These are phyloP conservation scores for Goniomonas avonlea DNA, from an alignment of 78 protist species.

Conservation along the genomic window DNA sequence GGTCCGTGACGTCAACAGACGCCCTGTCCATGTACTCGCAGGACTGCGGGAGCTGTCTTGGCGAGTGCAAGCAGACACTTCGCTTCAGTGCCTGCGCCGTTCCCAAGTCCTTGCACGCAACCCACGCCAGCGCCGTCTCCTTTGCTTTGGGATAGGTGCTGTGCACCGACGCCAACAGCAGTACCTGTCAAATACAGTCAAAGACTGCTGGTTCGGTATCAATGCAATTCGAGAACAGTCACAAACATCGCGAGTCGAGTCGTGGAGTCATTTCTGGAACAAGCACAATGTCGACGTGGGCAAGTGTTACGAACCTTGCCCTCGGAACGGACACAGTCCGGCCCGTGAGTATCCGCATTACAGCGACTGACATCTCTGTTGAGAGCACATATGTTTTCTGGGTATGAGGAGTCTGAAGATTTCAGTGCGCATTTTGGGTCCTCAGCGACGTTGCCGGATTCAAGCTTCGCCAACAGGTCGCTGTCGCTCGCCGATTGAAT, in stretches of 20 bases:
- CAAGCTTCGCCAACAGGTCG: neutral
- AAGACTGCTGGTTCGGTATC: too few species aligned
- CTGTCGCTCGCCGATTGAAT: neutral
- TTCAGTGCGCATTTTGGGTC: neutral
- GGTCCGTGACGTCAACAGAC: too few species aligned
- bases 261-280: too few species aligned
- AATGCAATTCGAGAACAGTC: too few species aligned
- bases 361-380: neutral
- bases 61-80: neutral
- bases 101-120: neutral
- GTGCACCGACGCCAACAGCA: conserved; percentile 12
- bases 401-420: neutral
- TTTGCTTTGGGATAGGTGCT: neutral
- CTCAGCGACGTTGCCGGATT: neutral
- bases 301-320: conserved; percentile 8
- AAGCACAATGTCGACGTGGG: too few species aligned
- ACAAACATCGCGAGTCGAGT: too few species aligned
- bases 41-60: neutral
- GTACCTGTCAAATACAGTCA: too few species aligned
- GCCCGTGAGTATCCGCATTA: neutral
- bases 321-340: neutral
- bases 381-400: neutral
- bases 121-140: neutral
- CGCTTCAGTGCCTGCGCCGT: neutral
- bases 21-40: neutral